phyloP scores from a whole-genome alignment of 306 rosid species.

The Vicia sativa region DNA sequence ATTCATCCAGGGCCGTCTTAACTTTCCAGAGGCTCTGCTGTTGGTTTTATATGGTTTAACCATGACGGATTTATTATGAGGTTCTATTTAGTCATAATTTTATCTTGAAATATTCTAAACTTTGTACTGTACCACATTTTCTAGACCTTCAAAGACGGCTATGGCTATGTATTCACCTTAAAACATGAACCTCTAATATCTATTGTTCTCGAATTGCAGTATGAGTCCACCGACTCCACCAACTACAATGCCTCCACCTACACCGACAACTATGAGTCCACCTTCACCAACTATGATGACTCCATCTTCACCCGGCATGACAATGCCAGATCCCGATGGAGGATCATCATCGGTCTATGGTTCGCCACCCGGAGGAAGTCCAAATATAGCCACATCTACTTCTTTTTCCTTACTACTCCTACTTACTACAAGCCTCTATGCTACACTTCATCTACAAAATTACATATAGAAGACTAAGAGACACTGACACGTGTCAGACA shows the following conservation, averaged over 20 bases:
- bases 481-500: not conserved
- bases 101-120: no score
- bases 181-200: slow-evolving; percentile 22
- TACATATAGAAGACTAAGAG: slow-evolving; percentile 44
- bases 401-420: slow-evolving; percentile 49
- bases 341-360: slow-evolving; percentile 74
- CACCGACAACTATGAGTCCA: slow-evolving; percentile 36
- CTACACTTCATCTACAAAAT: slow-evolving; percentile 49
- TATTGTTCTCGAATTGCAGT: slow-evolving; percentile 63
- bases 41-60: no score
- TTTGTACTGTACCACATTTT: no score
- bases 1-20: not conserved
- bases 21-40: no score
- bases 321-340: slow-evolving; percentile 76
- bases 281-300: slow-evolving; percentile 50
- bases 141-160: no score
- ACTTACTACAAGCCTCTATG: slow-evolving; percentile 51
- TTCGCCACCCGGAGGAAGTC: slow-evolving; percentile 68
- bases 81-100: no score
- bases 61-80: no score
- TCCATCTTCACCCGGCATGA: slow-evolving; percentile 47
- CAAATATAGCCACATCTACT: slow-evolving; percentile 63
- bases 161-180: not conserved
- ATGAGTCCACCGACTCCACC: slow-evolving; percentile 44
- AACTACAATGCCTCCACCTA: slow-evolving; percentile 29